Conservation (phyloP, 257 asterid species). For the Salvia hispanica region DNA sequence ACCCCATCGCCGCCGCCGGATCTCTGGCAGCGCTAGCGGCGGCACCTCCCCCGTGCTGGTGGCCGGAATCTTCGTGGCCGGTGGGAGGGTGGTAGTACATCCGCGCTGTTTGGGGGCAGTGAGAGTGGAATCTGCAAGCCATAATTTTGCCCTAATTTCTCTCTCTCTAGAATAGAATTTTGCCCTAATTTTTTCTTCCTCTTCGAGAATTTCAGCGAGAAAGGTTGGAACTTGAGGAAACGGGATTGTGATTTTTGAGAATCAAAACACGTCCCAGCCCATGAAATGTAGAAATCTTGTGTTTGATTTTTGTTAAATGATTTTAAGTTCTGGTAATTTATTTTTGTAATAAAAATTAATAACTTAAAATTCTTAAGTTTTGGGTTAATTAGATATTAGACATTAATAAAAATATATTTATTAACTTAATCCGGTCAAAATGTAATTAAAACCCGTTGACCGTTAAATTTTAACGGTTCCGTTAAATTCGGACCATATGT, state of each 20-base stretch:
- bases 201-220: background rate
- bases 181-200: constrained; percentile 13
- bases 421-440: no score
- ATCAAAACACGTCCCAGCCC: constrained; percentile 36
- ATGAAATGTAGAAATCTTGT: constrained; percentile 1
- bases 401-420: no score
- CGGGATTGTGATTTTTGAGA: background rate
- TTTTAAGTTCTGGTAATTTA: no score
- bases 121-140: constrained; percentile 33
- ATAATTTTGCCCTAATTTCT: constrained; percentile 30
- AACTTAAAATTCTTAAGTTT: no score
- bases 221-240: background rate
- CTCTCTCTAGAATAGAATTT: background rate
- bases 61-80: constrained; percentile 22
- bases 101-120: constrained; percentile 35
- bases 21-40: constrained; percentile 16
- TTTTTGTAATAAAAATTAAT: no score
- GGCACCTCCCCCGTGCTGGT: constrained; percentile 14
- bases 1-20: constrained; percentile 15
- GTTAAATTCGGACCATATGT: no score
- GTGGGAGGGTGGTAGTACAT: constrained; percentile 37
- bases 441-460: no score
- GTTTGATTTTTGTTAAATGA: no score
- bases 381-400: no score
- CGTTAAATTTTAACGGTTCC: no score